Conservation (phyloP, 2,329 filamentous ascomycete genomes). For the Aureobasidium sp. region DNA sequence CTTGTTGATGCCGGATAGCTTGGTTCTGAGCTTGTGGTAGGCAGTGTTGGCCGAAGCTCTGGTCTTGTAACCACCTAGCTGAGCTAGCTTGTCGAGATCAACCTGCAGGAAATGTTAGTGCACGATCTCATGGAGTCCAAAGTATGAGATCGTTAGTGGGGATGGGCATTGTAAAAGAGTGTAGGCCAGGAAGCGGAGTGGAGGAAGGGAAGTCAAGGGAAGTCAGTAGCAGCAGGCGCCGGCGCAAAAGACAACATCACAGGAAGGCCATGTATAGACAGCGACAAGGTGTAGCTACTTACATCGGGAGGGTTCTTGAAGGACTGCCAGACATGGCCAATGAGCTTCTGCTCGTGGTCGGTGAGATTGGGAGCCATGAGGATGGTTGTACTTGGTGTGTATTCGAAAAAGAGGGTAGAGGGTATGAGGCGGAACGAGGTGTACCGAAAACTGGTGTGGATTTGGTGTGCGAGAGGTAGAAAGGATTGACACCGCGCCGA, state of each 20-base stretch:
- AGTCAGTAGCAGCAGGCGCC: no score
- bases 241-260: neutral
- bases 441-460: neutral
- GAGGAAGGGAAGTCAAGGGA: no score
- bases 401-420: neutral
- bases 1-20: slow-evolving; percentile 31
- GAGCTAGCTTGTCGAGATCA: slow-evolving; percentile 20
- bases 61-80: slow-evolving; percentile 20
- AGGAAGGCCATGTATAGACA: neutral
- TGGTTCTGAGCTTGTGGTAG: slow-evolving; percentile 58
- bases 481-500: neutral
- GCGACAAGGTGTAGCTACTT: neutral
- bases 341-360: neutral
- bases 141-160: neutral
- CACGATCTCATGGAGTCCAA: neutral
- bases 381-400: neutral
- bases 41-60: slow-evolving; percentile 19
- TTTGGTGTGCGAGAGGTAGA: neutral
- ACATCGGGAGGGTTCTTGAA: neutral
- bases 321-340: neutral
- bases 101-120: slow-evolving; percentile 14
- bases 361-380: neutral
- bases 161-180: neutral
- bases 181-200: no score
- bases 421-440: neutral